Evolutionary conservation across 108 stramenopile genomes (phyloP).

Genomic region (Epithemia pelagica): DNA sequence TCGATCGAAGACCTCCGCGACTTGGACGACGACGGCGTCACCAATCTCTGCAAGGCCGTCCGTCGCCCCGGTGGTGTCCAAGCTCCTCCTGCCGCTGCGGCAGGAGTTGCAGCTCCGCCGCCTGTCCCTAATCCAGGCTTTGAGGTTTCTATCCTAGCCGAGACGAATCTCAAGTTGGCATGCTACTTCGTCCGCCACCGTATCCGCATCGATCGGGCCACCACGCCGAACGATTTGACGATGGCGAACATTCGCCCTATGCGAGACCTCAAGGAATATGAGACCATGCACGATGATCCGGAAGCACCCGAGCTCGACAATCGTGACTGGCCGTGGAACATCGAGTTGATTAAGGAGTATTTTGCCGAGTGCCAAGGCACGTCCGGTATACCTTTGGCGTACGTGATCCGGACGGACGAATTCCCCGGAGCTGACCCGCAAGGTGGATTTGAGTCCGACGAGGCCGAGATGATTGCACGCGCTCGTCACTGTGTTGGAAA

Average conservation of each 20-base stretch:
- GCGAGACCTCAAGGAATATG: neutral
- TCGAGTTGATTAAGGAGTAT: neutral
- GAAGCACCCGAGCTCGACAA: neutral
- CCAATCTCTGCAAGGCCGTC: neutral
- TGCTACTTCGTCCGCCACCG: neutral
- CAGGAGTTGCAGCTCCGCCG: neutral
- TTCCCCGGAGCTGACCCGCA: neutral
- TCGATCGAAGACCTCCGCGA: neutral
- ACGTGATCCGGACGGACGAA: neutral
- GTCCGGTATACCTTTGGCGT: neutral
- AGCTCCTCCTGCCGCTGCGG: neutral
- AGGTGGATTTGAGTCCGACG: neutral
- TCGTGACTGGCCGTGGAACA: neutral
- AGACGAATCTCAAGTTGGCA: neutral
- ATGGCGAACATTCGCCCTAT: neutral
- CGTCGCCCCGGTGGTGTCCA: neutral
- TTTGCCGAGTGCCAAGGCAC: neutral
- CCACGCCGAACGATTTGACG: neutral
- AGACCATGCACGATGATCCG: neutral
- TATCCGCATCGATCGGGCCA: neutral
- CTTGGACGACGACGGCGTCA: neutral
- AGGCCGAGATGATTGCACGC: neutral
- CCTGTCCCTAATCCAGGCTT: neutral
- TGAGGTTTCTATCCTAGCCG: neutral
- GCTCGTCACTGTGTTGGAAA: neutral